Percentiles rank a stretch among this genome's conserved stretches.
These are phyloP conservation scores for Pilaira anomala DNA, from an alignment of 192 early-diverging fungal genomes.

Conservation along the genomic window DNA sequence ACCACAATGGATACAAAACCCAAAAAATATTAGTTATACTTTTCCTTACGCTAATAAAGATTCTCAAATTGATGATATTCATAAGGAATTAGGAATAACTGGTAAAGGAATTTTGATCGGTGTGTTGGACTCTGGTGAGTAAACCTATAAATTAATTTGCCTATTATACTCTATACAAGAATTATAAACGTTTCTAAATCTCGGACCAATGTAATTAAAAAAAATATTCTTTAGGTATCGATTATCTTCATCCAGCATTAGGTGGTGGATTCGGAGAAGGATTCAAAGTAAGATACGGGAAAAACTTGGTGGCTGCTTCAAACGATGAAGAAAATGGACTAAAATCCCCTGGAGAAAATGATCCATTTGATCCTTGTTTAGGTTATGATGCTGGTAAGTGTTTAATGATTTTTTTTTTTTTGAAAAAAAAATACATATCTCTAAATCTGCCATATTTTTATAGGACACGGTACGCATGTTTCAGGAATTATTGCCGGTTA, in stretches of 20 bases:
- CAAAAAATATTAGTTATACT: background rate
- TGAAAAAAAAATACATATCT: constrained; percentile 1
- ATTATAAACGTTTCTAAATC: too few relatives aligned
- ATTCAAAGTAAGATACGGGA: constrained; percentile 56
- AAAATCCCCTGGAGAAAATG: constrained; percentile 17
- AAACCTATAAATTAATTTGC: too few relatives aligned
- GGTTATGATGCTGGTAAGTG: constrained; percentile 4
- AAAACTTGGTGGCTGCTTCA: constrained; percentile 59
- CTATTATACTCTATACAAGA: too few relatives aligned
- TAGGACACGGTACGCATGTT: constrained; percentile 68
- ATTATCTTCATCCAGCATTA: constrained; percentile 62
- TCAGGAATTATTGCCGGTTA: constrained; percentile 52
- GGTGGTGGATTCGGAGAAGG: constrained; percentile 63
- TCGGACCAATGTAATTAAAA: background rate
- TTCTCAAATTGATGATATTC: constrained; percentile 50
- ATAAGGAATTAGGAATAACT: constrained; percentile 44
- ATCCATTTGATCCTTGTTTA: constrained; percentile 45
- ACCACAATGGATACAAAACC: constrained; percentile 3
- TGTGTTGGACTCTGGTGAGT: constrained; percentile 59
- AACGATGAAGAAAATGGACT: constrained; percentile 27
- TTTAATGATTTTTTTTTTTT: background rate
- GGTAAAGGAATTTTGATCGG: constrained; percentile 64
- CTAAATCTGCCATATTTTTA: background rate
- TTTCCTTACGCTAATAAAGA: constrained; percentile 22
- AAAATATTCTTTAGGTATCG: constrained; percentile 34